Conservation (phyloP, 2,329 filamentous ascomycete genomes). For the Aspergillus sp. region DNA sequence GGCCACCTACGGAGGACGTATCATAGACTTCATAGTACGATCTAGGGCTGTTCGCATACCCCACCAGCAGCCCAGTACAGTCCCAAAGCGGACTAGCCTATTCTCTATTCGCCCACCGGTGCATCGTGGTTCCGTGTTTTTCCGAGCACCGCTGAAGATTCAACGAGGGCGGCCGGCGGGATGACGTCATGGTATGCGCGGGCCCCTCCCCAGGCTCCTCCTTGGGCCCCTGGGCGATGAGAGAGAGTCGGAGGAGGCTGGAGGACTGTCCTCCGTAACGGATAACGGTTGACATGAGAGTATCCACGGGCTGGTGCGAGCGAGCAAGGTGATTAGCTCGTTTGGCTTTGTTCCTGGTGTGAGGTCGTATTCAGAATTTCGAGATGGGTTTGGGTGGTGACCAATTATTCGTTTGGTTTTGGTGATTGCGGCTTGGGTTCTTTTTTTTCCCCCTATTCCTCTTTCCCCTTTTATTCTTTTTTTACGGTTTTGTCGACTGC, state of each 20-base stretch:
- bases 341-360: neutral
- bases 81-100: neutral
- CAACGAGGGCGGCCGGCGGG: neutral
- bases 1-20: too few species aligned
- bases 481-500: too few species aligned
- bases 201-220: too few species aligned
- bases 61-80: neutral
- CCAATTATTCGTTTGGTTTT: neutral
- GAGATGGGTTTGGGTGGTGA: neutral
- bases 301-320: neutral
- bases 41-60: neutral
- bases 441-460: neutral
- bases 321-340: too few species aligned
- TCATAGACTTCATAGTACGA: too few species aligned
- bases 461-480: too few species aligned
- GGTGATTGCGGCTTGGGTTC: neutral
- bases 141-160: constrained; percentile 4
- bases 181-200: constrained; percentile 1
- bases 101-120: constrained; percentile 25
- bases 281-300: neutral
- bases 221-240: too few species aligned
- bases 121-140: constrained; percentile 12
- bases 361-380: neutral
- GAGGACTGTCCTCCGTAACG: constrained; percentile 26
- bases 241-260: neutral